A percentile compares a stretch with the other conserved stretches of the same genome.
These are phyloP conservation scores for Hygrophila difformis DNA, from an alignment of 257 asterid species.

Conservation along the genomic window DNA sequence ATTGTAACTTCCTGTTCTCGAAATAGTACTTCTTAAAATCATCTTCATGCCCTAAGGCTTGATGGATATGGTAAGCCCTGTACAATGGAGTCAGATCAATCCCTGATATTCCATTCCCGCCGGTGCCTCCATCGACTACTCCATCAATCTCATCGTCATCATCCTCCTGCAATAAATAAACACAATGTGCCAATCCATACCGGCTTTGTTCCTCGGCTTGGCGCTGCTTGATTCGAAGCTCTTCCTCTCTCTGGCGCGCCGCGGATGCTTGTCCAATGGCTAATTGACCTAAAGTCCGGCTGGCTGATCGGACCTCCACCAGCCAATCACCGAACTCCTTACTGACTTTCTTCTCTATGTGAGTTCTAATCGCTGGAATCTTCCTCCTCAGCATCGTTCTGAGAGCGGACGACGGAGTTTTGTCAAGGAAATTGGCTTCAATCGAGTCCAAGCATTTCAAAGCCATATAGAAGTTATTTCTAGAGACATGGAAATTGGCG, in stretches of 20 bases:
- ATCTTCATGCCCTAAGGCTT: slow-evolving; percentile 77
- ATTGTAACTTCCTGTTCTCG: slow-evolving; percentile 84
- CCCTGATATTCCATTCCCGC: slow-evolving; percentile 45
- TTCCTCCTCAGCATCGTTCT: slow-evolving; percentile 80
- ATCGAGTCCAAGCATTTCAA: slow-evolving; percentile 78
- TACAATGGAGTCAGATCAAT: slow-evolving; percentile 86
- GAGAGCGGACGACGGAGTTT: slow-evolving; percentile 60
- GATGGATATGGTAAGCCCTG: slow-evolving; percentile 78
- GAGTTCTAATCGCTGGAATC: slow-evolving; percentile 76
- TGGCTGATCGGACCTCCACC: slow-evolving; percentile 75
- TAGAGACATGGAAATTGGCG: slow-evolving; percentile 48
- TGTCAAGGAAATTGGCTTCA: slow-evolving; percentile 42
- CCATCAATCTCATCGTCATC: slow-evolving; percentile 53
- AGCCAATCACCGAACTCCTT: slow-evolving; percentile 95
- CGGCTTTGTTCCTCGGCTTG: too few species aligned
- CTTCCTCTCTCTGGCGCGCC: slow-evolving; percentile 90
- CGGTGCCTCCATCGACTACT: slow-evolving; percentile 29
- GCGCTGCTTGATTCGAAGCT: slow-evolving; percentile 78
- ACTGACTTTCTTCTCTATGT: slow-evolving; percentile 68
- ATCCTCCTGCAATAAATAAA: slow-evolving; percentile 79
- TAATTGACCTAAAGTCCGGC: slow-evolving; percentile 82
- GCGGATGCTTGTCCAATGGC: too few species aligned
- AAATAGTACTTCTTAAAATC: slow-evolving; percentile 78
- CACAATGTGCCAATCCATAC: slow-evolving; percentile 86
- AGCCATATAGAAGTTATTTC: slow-evolving; percentile 76